Base-by-base conservation (phyloP, 768 basidiomycete species). In the Auricularia sp. region DNA sequence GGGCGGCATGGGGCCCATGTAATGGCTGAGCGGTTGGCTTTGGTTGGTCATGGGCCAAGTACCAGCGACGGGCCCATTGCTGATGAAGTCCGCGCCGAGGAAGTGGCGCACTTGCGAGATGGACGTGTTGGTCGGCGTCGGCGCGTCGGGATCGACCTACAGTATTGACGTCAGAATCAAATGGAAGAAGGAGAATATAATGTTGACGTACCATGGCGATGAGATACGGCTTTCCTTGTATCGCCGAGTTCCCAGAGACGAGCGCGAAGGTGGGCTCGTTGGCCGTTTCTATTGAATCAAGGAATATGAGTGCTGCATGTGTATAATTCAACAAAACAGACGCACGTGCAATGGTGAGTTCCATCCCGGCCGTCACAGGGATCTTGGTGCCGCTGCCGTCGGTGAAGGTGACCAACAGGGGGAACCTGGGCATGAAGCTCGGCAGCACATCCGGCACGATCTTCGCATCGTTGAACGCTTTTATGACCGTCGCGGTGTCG, bases 91-190 rank as follows among this genome's bases (percentile, higher is more conserved):
- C 29, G 58, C 36, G 21, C 3, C 58, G 33, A 64, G 39, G 59
- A 64, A 81, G 68, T 83, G 81, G 2, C 80, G 76, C 53, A 83
- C 78, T 66, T 83, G 79, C 1, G 79, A 74, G 3, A 42, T 62
- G 5, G 73, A 79, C 12, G 78, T 77, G 18, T 67, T 71, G 66
- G 81, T 78, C 1, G 82, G 81, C n/a, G 81, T 81, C 7, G 81
- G 81, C 10, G 78, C 81, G 66, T 83, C 82, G 3, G 78, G 82
- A 66, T 82, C 81, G n/a, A 75, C 70, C 11, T 44, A 44, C 43
- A 18, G 29, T 29, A 29, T 29, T 18, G 43, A 11, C 18, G 43
- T 44, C 43, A 44, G 43, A 10, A 18, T 18, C 43, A 44, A 44
- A 18, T 18, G 11, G 43, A 44, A 44, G 29, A 29, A 29, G 29